phyloP scores from a whole-genome alignment of 2,329 filamentous ascomycete genomes.

The Emericellopsis cladophorae region DNA sequence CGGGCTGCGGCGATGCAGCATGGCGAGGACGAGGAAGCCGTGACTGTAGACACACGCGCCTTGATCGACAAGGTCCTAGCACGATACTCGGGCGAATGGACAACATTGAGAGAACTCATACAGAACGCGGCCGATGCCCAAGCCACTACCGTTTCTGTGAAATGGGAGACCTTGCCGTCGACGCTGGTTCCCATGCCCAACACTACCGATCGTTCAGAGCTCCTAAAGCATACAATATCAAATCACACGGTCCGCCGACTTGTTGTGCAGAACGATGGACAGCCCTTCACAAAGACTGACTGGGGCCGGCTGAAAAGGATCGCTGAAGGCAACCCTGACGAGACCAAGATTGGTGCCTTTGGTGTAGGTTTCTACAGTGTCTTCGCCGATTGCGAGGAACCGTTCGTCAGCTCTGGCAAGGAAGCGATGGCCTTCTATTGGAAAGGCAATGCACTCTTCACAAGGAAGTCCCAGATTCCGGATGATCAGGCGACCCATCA shows the following conservation, averaged over 20 bases:
- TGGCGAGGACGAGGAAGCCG: slow-evolving; percentile 86
- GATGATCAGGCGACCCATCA: slow-evolving; percentile 52
- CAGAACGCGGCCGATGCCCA: slow-evolving; percentile 98
- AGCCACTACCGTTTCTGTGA: slow-evolving; percentile 78
- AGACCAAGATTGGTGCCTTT: slow-evolving; percentile 98
- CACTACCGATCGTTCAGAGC: slow-evolving; percentile 52
- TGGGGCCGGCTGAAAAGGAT: slow-evolving; percentile 92
- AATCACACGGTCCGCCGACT: slow-evolving; percentile 79
- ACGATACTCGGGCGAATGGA: slow-evolving; percentile 93
- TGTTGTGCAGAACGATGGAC: slow-evolving; percentile 87
- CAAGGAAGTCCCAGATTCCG: slow-evolving; percentile 67
- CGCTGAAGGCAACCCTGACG: slow-evolving; percentile 96
- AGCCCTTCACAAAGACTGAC: slow-evolving; percentile 78
- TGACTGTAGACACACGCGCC: slow-evolving; percentile 93
- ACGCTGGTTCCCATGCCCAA: slow-evolving; percentile 58
- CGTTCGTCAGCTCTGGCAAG: slow-evolving; percentile 84
- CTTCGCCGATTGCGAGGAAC: slow-evolving; percentile 95
- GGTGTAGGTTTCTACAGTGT: slow-evolving; percentile 98
- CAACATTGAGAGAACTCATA: slow-evolving; percentile 77
- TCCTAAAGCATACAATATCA: slow-evolving; percentile 70
- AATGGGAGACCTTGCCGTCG: slow-evolving; percentile 84
- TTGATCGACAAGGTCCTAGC: slow-evolving; percentile 97
- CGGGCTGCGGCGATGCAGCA: slow-evolving; percentile 78
- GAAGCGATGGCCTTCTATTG: slow-evolving; percentile 98
- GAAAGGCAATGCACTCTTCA: slow-evolving; percentile 97